Conservation (phyloP, 2,329 filamentous ascomycete species). For the Davidsoniella eucalypti region DNA sequence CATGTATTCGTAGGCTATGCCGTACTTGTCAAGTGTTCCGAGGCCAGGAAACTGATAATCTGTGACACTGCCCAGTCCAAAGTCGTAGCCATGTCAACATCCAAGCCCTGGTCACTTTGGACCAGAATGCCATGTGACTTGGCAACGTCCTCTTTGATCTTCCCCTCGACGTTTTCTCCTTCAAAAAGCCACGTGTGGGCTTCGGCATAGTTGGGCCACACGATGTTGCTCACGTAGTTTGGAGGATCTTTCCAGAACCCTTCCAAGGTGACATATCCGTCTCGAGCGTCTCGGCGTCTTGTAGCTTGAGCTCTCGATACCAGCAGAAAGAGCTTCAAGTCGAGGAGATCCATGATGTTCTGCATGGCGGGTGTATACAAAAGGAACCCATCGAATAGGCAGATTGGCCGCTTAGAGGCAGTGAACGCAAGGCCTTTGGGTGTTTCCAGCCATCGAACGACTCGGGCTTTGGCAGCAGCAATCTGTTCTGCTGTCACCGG, state of each 20-base stretch:
- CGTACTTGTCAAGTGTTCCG: too few species aligned
- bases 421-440: conserved; percentile 27
- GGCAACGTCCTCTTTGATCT: conserved; percentile 31
- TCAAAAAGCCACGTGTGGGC: conserved; percentile 71
- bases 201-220: conserved; percentile 86
- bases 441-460: conserved; percentile 29
- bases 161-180: conserved; percentile 46
- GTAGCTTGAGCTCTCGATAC: conserved; percentile 50
- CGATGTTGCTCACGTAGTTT: conserved; percentile 82
- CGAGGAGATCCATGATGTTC: conserved; percentile 43
- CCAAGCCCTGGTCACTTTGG: conserved; percentile 28
- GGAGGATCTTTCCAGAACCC: conserved; percentile 94
- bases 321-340: conserved; percentile 64
- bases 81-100: conserved; percentile 43
- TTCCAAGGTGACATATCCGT: conserved; percentile 65
- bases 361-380: conserved; percentile 48
- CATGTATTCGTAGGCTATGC: too few species aligned
- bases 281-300: conserved; percentile 47
- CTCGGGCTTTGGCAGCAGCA: conserved; percentile 28
- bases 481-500: conserved; percentile 35
- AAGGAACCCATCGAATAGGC: conserved; percentile 76
- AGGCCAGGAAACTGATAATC: conserved; percentile 26
- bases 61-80: conserved; percentile 53
- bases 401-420: conserved; percentile 29
- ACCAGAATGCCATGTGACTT: conserved; percentile 29